phyloP scores from a whole-genome alignment of 164 flowering plant genomes.

The Vitis cinerea region DNA sequence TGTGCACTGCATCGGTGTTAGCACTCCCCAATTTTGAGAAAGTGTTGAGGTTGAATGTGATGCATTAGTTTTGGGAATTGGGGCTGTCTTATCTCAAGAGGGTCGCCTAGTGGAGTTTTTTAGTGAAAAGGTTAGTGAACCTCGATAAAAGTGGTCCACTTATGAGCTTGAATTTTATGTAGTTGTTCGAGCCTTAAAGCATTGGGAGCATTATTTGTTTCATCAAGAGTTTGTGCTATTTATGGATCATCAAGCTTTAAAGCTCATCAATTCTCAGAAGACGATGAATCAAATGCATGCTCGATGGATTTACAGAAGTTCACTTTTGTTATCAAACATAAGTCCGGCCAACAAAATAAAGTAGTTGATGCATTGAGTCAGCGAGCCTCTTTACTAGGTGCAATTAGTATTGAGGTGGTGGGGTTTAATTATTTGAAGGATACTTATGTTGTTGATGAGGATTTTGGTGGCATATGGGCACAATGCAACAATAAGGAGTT shows the following conservation, averaged over 20 bases:
- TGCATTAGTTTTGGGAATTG: constrained; percentile 1
- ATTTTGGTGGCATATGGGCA: neutral
- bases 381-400: neutral
- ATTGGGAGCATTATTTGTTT: constrained; percentile 9
- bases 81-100: constrained; percentile 6
- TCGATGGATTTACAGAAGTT: constrained; percentile 11
- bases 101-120: constrained; percentile 1
- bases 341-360: neutral
- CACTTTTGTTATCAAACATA: constrained; percentile 4
- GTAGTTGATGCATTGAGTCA: constrained; percentile 4
- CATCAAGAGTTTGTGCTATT: constrained; percentile 10
- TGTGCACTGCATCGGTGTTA: neutral
- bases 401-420: neutral
- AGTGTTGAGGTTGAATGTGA: constrained; percentile 9
- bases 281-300: constrained; percentile 1
- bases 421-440: neutral
- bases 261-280: neutral
- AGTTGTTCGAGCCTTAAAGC: neutral
- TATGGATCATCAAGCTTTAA: constrained; percentile 12
- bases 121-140: constrained; percentile 11
- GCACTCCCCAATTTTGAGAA: constrained; percentile 7
- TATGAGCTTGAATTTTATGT: constrained; percentile 11
- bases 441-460: neutral
- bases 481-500: neutral
- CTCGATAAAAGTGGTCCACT: constrained; percentile 1